phyloP scores from a whole-genome alignment of 208 protist genomes.

The Wallacemonas rigidus region DNA sequence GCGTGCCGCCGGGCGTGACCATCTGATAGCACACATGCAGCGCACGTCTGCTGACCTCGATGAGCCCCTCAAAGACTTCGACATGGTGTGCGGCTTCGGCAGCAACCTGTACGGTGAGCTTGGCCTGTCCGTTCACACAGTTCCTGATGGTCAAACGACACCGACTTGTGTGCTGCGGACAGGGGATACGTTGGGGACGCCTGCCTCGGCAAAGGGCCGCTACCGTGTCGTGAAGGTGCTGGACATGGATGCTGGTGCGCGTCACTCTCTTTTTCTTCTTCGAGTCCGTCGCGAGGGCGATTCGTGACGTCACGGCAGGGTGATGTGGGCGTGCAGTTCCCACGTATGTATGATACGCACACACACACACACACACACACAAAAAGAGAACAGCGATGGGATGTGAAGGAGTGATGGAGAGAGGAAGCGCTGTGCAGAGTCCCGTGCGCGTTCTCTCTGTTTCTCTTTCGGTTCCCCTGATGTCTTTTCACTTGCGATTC shows the following conservation, averaged over 20 bases:
- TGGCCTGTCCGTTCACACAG: slow-evolving; percentile 13
- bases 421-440: too few relatives aligned
- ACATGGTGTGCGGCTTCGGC: slow-evolving; percentile 69
- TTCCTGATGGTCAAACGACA: background rate
- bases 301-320: background rate
- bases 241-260: slow-evolving; percentile 48
- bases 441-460: too few relatives aligned
- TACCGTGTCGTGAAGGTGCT: slow-evolving; percentile 26
- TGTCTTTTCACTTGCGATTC: too few relatives aligned
- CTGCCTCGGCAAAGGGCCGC: background rate
- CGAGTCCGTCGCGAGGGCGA: slow-evolving; percentile 27
- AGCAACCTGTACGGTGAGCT: slow-evolving; percentile 84
- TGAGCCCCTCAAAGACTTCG: too few relatives aligned
- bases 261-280: slow-evolving; percentile 77
- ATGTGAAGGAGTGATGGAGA: too few relatives aligned
- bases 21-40: slow-evolving; percentile 45
- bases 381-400: too few relatives aligned
- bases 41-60: too few relatives aligned
- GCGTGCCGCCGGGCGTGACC: slow-evolving; percentile 48
- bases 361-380: too few relatives aligned
- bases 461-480: too few relatives aligned
- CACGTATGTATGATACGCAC: too few relatives aligned
- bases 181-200: slow-evolving; percentile 37
- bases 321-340: too few relatives aligned
- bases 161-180: slow-evolving; percentile 33